Percentiles rank a stretch among this genome's conserved stretches.
These are phyloP conservation scores for Tetrahymena malaccensis DNA, from an alignment of 73 alveolate genomes.

Conservation along the genomic window DNA sequence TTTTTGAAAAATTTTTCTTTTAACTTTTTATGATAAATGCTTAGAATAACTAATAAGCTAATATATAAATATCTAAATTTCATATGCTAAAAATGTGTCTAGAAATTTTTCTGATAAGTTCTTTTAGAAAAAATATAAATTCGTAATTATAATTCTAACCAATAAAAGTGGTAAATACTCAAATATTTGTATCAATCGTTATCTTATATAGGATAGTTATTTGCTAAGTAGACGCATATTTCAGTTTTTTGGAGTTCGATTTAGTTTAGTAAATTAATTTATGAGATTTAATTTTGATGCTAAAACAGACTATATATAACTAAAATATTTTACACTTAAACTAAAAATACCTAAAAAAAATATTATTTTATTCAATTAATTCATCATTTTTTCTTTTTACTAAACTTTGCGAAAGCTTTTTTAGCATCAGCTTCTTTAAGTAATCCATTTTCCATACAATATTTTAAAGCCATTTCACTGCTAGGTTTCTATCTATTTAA, in stretches of 20 bases:
- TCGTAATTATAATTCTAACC: too few species aligned
- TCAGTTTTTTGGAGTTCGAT: too few species aligned
- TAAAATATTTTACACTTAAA: neutral
- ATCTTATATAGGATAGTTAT: too few species aligned
- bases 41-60: neutral
- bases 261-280: too few species aligned
- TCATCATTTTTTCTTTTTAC: neutral
- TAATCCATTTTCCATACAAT: neutral
- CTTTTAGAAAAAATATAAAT: too few species aligned
- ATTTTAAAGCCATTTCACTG: neutral
- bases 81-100: neutral
- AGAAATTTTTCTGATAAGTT: neutral
- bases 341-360: neutral
- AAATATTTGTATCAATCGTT: too few species aligned
- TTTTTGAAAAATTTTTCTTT: too few species aligned
- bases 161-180: too few species aligned
- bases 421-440: neutral
- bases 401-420: neutral
- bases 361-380: neutral
- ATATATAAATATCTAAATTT: too few species aligned
- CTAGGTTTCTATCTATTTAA: neutral
- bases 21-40: too few species aligned
- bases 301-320: neutral
- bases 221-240: too few species aligned
- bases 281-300: neutral